phyloP scores from a whole-genome alignment of 352 stramenopile species.

The Globisporangium canariense region DNA sequence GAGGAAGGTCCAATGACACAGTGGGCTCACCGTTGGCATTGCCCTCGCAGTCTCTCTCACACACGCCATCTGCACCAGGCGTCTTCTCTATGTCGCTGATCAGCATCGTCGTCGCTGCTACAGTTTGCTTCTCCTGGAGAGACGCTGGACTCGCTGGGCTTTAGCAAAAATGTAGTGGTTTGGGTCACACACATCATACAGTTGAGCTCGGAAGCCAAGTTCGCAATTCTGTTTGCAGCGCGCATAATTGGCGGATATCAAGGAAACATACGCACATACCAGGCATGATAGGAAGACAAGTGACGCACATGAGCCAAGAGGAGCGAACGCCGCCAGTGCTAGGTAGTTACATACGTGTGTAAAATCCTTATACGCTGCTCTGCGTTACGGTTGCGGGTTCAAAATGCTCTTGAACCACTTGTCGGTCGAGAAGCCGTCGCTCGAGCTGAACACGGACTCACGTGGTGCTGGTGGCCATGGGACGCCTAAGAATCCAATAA shows the following conservation, averaged over 20 bases:
- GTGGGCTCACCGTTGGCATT: not conserved
- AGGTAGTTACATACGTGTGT: not conserved
- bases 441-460: slow-evolving; percentile 15
- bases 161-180: too few species aligned
- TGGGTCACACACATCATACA: not conserved
- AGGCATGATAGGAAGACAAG: too few species aligned
- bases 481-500: not conserved
- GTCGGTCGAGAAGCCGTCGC: slow-evolving; percentile 14
- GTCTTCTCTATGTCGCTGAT: not conserved
- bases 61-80: too few species aligned
- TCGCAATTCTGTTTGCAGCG: not conserved
- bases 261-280: not conserved
- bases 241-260: not conserved
- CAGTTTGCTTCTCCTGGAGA: too few species aligned
- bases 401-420: slow-evolving; percentile 13
- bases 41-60: too few species aligned
- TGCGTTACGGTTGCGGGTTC: not conserved
- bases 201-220: not conserved
- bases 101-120: not conserved
- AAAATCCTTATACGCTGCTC: not conserved
- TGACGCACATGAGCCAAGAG: not conserved
- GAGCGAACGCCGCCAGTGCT: not conserved
- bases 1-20: not conserved
- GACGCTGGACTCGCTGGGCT: too few species aligned
- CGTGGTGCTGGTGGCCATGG: slow-evolving; percentile 9